Percentiles rank a stretch among this genome's conserved stretches.
phyloP scores from a whole-genome alignment of 2,329 filamentous ascomycete species.

The Xylariomycetidae sp. region DNA sequence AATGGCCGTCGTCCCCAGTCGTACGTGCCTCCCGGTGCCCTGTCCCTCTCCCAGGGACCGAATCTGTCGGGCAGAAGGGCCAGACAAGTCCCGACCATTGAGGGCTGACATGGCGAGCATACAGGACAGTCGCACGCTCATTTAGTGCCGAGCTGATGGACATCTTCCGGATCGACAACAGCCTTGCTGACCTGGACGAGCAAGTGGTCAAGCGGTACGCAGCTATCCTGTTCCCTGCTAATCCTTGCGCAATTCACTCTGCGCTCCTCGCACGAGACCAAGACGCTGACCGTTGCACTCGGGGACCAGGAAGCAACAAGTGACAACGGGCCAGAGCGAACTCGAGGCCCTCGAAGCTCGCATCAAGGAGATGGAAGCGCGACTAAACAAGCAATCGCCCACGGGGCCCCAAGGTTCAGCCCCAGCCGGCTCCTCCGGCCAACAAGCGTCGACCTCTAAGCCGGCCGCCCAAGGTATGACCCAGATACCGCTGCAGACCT shows the following conservation, averaged over 20 bases:
- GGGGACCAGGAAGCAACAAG: constrained; percentile 65
- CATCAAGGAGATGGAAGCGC: constrained; percentile 78
- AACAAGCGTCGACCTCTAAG: constrained; percentile 13
- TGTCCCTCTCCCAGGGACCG: not conserved
- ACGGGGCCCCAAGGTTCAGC: constrained; percentile 16
- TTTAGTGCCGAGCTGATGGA: constrained; percentile 84
- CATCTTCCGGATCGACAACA: constrained; percentile 82
- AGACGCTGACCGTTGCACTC: constrained; percentile 5
- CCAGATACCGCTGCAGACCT: constrained; percentile 25
- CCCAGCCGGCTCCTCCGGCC: constrained; percentile 20
- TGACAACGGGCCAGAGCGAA: constrained; percentile 69
- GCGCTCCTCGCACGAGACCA: too few species aligned
- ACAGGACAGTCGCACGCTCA: constrained; percentile 77
- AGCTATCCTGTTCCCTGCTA: constrained; percentile 5
- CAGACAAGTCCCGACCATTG: constrained; percentile 13
- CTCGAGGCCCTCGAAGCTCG: constrained; percentile 80
- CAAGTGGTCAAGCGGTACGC: constrained; percentile 77
- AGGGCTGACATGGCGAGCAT: constrained; percentile 10
- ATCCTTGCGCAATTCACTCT: not conserved
- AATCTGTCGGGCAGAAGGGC: not conserved
- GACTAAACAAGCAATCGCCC: constrained; percentile 47
- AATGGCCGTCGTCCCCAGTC: constrained; percentile 74
- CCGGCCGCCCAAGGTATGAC: constrained; percentile 24
- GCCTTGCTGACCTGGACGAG: constrained; percentile 65
- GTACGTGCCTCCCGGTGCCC: constrained; percentile 47